Conservation (phyloP, 495 filamentous ascomycete species). For the Tuber indicum region DNA sequence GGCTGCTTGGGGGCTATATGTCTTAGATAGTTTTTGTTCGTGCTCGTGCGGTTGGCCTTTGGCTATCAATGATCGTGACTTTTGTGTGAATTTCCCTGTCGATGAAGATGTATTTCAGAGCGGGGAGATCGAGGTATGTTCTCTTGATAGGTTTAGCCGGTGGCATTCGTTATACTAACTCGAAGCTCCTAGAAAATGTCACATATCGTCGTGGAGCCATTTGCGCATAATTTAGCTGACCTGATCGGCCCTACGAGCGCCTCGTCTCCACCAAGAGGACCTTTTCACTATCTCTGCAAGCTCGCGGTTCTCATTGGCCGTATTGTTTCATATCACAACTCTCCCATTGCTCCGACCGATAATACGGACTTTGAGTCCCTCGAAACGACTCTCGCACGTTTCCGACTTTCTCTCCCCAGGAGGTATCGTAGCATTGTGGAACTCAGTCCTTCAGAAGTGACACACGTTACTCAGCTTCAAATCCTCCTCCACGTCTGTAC, state of each 20-base stretch:
- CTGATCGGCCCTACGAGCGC: constrained; percentile 18
- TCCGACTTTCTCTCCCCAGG: constrained; percentile 32
- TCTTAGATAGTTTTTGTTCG: constrained; percentile 33
- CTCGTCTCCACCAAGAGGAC: constrained; percentile 16
- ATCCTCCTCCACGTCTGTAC: constrained; percentile 35
- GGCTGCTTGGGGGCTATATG: constrained; percentile 35
- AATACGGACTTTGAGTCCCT: constrained; percentile 26
- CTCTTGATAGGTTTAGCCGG: background rate
- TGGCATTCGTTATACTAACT: background rate
- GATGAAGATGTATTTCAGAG: constrained; percentile 40
- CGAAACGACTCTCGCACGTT: constrained; percentile 32
- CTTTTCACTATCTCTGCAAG: constrained; percentile 39
- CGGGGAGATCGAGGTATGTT: constrained; percentile 36
- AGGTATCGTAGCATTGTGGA: constrained; percentile 29
- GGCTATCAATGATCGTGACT: constrained; percentile 31
- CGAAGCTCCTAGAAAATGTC: constrained; percentile 28
- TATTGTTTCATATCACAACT: constrained; percentile 29
- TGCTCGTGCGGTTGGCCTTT: constrained; percentile 33
- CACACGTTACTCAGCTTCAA: constrained; percentile 33
- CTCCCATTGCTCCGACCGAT: constrained; percentile 9
- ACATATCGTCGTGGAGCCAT: constrained; percentile 38
- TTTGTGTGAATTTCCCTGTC: constrained; percentile 41
- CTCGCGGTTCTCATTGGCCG: constrained; percentile 33
- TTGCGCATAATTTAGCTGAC: constrained; percentile 29
- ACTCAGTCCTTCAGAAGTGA: constrained; percentile 18